Evolutionary conservation across 106 monocot genomes (phyloP).

Genomic region (Chionographis japonica): DNA sequence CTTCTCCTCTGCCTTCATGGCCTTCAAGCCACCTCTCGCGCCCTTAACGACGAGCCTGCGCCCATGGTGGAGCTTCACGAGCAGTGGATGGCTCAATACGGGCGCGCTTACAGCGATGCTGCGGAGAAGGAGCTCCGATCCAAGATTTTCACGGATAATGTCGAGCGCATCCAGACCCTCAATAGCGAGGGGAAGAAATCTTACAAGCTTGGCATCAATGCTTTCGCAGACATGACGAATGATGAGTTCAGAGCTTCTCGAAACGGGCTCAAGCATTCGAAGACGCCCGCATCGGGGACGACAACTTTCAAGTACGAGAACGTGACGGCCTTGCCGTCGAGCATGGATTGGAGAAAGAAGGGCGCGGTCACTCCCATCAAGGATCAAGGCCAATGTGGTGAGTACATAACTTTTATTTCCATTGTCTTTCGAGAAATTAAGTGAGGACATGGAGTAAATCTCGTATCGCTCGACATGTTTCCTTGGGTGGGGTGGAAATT

Average conservation of each 20-base stretch:
- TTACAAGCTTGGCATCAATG: constrained; percentile 11
- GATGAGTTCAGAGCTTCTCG: constrained; percentile 10
- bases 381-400: constrained; percentile 24
- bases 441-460: too few relatives aligned
- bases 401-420: neutral
- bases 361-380: constrained; percentile 21
- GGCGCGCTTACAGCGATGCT: constrained; percentile 7
- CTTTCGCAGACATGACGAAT: constrained; percentile 14
- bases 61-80: constrained; percentile 1
- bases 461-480: too few relatives aligned
- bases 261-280: neutral
- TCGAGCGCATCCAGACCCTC: neutral
- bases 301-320: neutral
- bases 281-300: neutral
- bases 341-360: constrained; percentile 10
- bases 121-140: constrained; percentile 5
- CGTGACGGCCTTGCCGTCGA: neutral
- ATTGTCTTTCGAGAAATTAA: too few relatives aligned
- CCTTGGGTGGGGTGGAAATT: too few relatives aligned
- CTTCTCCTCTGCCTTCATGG: too few relatives aligned
- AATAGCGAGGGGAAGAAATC: neutral
- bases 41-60: too few relatives aligned
- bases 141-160: neutral
- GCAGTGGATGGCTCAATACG: constrained; percentile 9
- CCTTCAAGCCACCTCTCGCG: too few relatives aligned